A percentile compares a stretch with the other conserved stretches of the same genome.
Evolutionary conservation across 1,284 basidiomycete species (phyloP).

Genomic region (Malassezia dermatis): DNA sequence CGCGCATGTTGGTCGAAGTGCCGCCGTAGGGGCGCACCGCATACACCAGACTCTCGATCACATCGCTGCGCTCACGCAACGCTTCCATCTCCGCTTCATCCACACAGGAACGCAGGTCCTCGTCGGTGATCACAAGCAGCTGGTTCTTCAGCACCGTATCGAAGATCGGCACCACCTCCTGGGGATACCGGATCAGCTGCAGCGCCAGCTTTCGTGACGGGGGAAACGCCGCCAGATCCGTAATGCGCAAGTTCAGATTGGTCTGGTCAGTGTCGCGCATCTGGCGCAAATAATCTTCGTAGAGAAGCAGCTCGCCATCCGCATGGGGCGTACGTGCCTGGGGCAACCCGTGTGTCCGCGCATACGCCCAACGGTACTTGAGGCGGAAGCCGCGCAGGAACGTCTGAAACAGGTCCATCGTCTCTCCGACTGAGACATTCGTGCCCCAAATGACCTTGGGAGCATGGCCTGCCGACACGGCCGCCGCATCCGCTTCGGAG

Average conservation of each 20-base stretch:
- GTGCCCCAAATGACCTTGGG: conserved; percentile 87
- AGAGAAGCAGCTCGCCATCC: conserved; percentile 52
- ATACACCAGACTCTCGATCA: conserved; percentile 57
- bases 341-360: conserved; percentile 57
- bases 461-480: conserved; percentile 54
- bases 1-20: conserved; percentile 52
- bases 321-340: conserved; percentile 21
- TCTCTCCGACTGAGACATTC: conserved; percentile 76
- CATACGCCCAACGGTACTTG: conserved; percentile 72
- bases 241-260: conserved; percentile 79
- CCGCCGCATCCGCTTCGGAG: conserved; percentile 15
- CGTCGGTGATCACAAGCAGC: conserved; percentile 50
- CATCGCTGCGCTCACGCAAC: conserved; percentile 51
- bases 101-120: conserved; percentile 60
- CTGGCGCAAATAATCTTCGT: conserved; percentile 70
- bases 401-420: conserved; percentile 78
- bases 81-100: conserved; percentile 61
- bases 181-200: conserved; percentile 73
- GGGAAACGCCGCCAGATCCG: conserved; percentile 79
- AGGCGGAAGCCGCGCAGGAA: conserved; percentile 86
- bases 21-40: conserved; percentile 85
- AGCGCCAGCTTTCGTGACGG: conserved; percentile 63
- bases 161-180: conserved; percentile 92
- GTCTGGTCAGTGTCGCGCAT: conserved; percentile 78
- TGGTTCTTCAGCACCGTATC: conserved; percentile 84